These are phyloP conservation scores for Sporothrix globosa DNA, from an alignment of 2,329 filamentous ascomycete species.

Conservation along the genomic window DNA sequence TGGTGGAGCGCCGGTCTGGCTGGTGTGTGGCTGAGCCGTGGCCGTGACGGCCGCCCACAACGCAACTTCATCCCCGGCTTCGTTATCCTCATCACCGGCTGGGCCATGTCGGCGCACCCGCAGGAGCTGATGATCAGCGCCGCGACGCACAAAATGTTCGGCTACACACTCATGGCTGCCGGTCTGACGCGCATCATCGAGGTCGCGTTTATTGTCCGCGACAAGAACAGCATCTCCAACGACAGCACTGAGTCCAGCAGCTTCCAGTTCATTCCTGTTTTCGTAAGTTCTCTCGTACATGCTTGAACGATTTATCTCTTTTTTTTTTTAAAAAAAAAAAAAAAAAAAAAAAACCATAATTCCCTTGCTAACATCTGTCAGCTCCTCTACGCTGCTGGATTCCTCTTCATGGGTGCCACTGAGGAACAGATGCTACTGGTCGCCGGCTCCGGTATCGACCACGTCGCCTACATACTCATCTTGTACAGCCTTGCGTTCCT, in stretches of 20 bases:
- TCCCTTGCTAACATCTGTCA: slow-evolving; percentile 46
- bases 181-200: slow-evolving; percentile 85
- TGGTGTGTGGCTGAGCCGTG: slow-evolving; percentile 88
- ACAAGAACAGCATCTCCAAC: slow-evolving; percentile 66
- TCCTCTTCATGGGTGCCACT: slow-evolving; percentile 96
- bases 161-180: slow-evolving; percentile 92
- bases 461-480: slow-evolving; percentile 90
- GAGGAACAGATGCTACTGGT: slow-evolving; percentile 92
- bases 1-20: slow-evolving; percentile 96
- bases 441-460: slow-evolving; percentile 73
- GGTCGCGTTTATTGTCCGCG: slow-evolving; percentile 82
- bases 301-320: no score
- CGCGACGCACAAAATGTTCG: slow-evolving; percentile 86
- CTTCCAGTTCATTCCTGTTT: slow-evolving; percentile 59
- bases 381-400: slow-evolving; percentile 89
- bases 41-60: slow-evolving; percentile 80
- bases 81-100: slow-evolving; percentile 89
- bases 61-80: slow-evolving; percentile 92
- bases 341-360: background rate
- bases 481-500: slow-evolving; percentile 89
- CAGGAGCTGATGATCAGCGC: slow-evolving; percentile 82
- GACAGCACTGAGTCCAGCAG: slow-evolving; percentile 70
- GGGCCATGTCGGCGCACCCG: slow-evolving; percentile 91
- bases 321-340: background rate
- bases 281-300: slow-evolving; percentile 51